phyloP scores from a whole-genome alignment of 305 asterid species.

The Fraxinus greggii region DNA sequence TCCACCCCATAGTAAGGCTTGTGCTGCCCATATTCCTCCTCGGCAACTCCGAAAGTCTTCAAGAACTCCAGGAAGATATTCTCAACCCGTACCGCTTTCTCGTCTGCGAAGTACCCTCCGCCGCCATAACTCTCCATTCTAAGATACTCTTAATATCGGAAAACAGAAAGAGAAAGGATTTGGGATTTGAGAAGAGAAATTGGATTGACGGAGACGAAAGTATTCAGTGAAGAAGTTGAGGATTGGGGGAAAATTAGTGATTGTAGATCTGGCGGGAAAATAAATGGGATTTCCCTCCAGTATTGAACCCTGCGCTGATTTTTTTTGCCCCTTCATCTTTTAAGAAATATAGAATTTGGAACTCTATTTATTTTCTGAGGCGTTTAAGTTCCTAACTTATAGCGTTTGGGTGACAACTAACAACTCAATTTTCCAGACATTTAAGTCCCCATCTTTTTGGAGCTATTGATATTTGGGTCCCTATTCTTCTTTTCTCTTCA shows the following conservation, averaged over 20 bases:
- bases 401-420: background rate
- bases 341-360: background rate
- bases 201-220: background rate
- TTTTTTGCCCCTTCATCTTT: background rate
- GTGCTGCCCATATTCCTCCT: conserved; percentile 18
- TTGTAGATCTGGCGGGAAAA: background rate
- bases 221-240: background rate
- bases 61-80: conserved; percentile 79
- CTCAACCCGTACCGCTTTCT: conserved; percentile 77
- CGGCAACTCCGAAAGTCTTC: conserved; percentile 37
- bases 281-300: background rate
- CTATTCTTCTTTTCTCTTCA: background rate
- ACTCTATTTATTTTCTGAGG: background rate
- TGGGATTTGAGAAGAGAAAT: background rate
- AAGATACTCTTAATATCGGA: background rate
- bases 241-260: background rate
- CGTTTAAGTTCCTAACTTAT: background rate
- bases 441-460: background rate
- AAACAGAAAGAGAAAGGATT: background rate
- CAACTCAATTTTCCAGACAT: no score
- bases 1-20: conserved; percentile 75
- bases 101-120: conserved; percentile 69
- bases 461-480: background rate
- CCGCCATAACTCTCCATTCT: conserved; percentile 56
- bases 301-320: background rate